Evolutionary conservation across 2,329 filamentous ascomycete species (phyloP).

Genomic region (Exophiala sp.): DNA sequence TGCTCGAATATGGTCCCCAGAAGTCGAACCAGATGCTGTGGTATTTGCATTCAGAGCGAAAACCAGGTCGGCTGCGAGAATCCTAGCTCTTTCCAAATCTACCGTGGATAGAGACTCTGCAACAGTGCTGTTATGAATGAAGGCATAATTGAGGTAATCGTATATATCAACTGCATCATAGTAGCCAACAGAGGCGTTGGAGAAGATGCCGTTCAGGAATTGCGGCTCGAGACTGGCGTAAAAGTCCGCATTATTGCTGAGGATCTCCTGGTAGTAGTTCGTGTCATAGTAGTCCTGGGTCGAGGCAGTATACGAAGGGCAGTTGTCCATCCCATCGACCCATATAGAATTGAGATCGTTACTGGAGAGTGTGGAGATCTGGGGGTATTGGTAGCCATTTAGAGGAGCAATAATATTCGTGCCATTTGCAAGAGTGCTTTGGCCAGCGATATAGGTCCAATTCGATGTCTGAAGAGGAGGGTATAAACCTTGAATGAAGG

Average conservation of each 20-base stretch:
- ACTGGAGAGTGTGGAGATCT: conserved; percentile 43
- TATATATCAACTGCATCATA: conserved; percentile 53
- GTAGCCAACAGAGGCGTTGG: conserved; percentile 43
- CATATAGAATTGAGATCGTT: conserved; percentile 52
- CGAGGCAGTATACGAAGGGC: conserved; percentile 37
- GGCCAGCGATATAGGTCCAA: conserved; percentile 33
- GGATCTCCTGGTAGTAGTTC: conserved; percentile 39
- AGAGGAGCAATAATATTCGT: conserved; percentile 47
- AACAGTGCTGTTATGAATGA: conserved; percentile 49
- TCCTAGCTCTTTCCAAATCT: conserved; percentile 30
- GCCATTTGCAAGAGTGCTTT: conserved; percentile 49
- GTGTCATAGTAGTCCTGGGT: conserved; percentile 42
- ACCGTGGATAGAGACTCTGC: conserved; percentile 31
- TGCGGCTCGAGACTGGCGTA: conserved; percentile 46
- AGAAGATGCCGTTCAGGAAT: conserved; percentile 43
- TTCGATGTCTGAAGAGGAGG: conserved; percentile 45
- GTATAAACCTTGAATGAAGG: conserved; percentile 61
- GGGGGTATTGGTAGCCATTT: conserved; percentile 57
- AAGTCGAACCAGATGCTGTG: conserved; percentile 16
- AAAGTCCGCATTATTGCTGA: conserved; percentile 38
- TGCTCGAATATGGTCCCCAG: conserved; percentile 33
- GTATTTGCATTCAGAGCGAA: conserved; percentile 43
- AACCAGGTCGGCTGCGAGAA: conserved; percentile 49
- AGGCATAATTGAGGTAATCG: conserved; percentile 55
- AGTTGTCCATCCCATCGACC: conserved; percentile 48